Base-by-base conservation (phyloP, 2,329 filamentous ascomycete genomes). In the Arthroderma uncinatum region DNA sequence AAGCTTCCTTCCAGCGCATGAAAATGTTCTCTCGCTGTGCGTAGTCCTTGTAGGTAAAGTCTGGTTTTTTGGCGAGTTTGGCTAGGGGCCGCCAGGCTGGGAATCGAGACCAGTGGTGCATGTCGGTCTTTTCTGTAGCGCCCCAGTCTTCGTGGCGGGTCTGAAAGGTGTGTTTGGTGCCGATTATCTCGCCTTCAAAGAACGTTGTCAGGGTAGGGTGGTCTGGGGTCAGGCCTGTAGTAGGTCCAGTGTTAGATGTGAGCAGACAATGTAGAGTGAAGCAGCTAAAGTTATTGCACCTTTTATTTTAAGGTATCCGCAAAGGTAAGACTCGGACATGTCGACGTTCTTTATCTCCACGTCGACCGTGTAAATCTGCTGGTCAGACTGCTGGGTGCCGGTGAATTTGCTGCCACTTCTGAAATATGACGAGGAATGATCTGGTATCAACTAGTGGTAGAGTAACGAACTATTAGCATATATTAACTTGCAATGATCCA, bases 1-100 rank as follows among this genome's bases (percentile, higher is more conserved):
- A 98, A 66, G 95, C 90, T 68, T 98, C 93, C 73, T 98, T 98
- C 93, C 93, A 98, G 60, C 93, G 84, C 93, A 98, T 98, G 68
- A 96, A 98, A 33, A 98, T 85, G 69, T 94, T 85, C 64, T 96
- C 91, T 62, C 84, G 80, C 68, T 94, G 87, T 52, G 83, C 81
- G 64, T 86, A 82, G 64, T 94, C 86, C 62, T 76, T 84, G 75
- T 76, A 80, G 61, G 76, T 81, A 64, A 80, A 82, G 63, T 80
- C 79, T 25, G 78, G 72, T 54, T 76, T 75, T 64, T 79, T 82
- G 5, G 80, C 80, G 57, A 79, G 83, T 77, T 76, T 83, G 53
- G 77, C 82, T 58, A 92, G 83, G 1, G 88, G 89, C 56, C 86
- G 82, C 78, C 94, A 97, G 7, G 90, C 86, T 1, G 82, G 81